A percentile compares a stretch with the other conserved stretches of the same genome.
Evolutionary conservation across 768 basidiomycete species (phyloP).

Genomic region (Lactarius sanguifluus): DNA sequence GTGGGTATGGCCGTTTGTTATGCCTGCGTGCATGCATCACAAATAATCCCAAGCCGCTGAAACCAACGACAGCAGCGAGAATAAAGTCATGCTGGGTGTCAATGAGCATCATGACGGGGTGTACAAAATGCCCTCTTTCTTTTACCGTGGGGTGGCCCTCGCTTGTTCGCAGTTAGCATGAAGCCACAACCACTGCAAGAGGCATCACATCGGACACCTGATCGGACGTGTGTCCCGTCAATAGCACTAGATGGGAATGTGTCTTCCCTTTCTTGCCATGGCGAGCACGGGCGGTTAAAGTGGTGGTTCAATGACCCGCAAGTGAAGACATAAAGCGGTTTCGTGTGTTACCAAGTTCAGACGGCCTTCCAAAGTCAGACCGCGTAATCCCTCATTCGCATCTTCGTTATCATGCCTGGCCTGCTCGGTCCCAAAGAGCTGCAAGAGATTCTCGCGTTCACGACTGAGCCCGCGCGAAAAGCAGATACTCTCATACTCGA

Average conservation of each 20-base stretch:
- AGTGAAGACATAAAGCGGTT: not conserved
- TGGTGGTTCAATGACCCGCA: not conserved
- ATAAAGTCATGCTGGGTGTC: not conserved
- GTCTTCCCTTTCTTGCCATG: not conserved
- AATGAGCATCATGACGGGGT: not conserved
- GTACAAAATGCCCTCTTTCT: not conserved
- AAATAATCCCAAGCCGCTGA: not conserved
- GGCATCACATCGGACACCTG: not conserved
- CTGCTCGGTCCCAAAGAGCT: conserved; percentile 46
- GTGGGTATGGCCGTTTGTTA: conserved; percentile 20
- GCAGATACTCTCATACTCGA: conserved; percentile 77
- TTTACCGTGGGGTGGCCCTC: not conserved
- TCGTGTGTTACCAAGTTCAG: no score
- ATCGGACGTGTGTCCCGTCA: not conserved
- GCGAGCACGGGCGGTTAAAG: not conserved
- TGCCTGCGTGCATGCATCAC: not conserved
- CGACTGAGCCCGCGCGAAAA: conserved; percentile 60
- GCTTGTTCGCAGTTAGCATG: not conserved
- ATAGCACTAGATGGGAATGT: not conserved
- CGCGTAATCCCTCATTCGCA: not conserved
- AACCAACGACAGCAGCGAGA: not conserved
- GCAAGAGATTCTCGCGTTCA: no score
- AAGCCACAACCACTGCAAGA: not conserved
- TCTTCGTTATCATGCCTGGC: conserved; percentile 8
- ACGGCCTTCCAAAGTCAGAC: not conserved